These are phyloP conservation scores for Trichoderma gracile DNA, from an alignment of 2,329 filamentous ascomycete genomes.

Conservation along the genomic window DNA sequence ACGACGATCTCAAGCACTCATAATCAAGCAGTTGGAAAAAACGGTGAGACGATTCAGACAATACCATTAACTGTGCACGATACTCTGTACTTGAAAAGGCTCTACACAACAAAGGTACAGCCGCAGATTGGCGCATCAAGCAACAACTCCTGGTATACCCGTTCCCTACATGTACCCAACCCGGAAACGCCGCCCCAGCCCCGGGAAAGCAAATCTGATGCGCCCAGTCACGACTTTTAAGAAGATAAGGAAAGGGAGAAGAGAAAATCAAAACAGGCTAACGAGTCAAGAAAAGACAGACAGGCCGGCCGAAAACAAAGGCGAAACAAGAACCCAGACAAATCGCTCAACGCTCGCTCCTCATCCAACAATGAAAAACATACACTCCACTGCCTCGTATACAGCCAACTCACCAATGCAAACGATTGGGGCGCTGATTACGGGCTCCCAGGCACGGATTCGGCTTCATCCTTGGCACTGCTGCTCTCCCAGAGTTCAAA, in stretches of 20 bases:
- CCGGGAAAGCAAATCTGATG: slow-evolving; percentile 12
- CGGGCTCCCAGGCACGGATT: slow-evolving; percentile 31
- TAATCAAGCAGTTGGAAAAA: background rate
- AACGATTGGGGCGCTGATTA: slow-evolving; percentile 20
- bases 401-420: slow-evolving; percentile 24
- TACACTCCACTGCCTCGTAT: slow-evolving; percentile 25
- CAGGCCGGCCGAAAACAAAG: background rate
- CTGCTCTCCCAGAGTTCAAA: slow-evolving; percentile 73
- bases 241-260: background rate
- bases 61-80: slow-evolving; percentile 23
- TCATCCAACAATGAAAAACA: slow-evolving; percentile 22
- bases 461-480: slow-evolving; percentile 61
- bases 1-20: too few species aligned
- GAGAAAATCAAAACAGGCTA: background rate
- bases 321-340: background rate
- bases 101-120: slow-evolving; percentile 2
- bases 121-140: slow-evolving; percentile 20
- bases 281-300: background rate
- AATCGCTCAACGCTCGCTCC: slow-evolving; percentile 21
- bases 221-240: slow-evolving; percentile 11
- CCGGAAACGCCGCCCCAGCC: slow-evolving; percentile 19
- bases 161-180: background rate
- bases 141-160: slow-evolving; percentile 23
- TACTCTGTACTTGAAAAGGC: slow-evolving; percentile 8
- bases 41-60: slow-evolving; percentile 7